Base-by-base conservation (phyloP, 441 rosid genomes). In the Populus hybrid region DNA sequence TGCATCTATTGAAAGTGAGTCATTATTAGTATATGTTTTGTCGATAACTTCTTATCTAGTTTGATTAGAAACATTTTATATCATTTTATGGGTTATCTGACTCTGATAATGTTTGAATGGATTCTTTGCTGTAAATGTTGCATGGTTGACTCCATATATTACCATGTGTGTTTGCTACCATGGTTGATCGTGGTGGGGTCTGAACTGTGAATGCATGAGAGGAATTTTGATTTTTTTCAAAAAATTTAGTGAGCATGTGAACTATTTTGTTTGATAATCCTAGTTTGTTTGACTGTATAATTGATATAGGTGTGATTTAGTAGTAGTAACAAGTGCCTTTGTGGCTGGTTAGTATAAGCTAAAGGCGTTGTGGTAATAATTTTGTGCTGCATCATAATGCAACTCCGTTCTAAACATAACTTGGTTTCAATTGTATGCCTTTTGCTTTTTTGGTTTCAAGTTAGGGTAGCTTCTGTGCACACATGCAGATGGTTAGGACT, bases 1-100 rank as follows among this genome's bases (percentile, higher is more conserved):
- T 77, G 86, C 84, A 8, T 90, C 96, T 0, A 77, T 92, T 53
- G 96, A 91, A 69, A 92, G 98, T 92, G 86, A 90, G 96, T 90
- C 24, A n/a, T 59, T n/a, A 59, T 59, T 59, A 59, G 65, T 59
- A 59, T 9, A 59, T 59, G 65, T 21, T 1, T 30, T 30, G 32
- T 30, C 4, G 65, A n/a, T n/a, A 59, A 59, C 24, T 59, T 59
- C 24, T 59, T 59, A 8, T 8, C 65, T 59, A 59, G 65, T 59
- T 9, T 59, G 65, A n/a, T 59, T 59, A 11, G 65, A 59, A 59
- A 7, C 24, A 21, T 7, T 59, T 59, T n/a, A 7, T 59, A 0
- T 59, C 26, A 59, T n/a, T 59, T 59, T n/a, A 30, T 30, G 32
- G 32, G 32, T 30, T 30, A 3, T 30, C 32, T 30, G 32, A 30